Conservation (phyloP, 2,329 filamentous ascomycete genomes). For the Parastagonospora avenae region DNA sequence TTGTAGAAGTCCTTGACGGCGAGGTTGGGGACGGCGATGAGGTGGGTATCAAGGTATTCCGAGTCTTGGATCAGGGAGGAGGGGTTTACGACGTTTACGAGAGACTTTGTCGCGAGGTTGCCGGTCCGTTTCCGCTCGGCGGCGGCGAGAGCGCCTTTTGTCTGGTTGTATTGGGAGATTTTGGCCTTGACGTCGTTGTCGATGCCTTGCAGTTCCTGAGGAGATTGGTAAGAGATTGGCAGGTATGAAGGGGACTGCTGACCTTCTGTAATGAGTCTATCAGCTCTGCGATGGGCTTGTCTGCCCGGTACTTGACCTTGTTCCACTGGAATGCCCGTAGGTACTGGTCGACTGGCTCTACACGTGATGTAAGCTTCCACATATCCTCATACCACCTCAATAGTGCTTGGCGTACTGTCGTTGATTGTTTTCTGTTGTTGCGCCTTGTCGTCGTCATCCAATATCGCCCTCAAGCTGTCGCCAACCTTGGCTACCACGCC, state of each 20-base stretch:
- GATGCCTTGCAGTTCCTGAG: slow-evolving; percentile 82
- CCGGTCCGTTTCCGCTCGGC: slow-evolving; percentile 90
- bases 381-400: background rate
- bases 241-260: slow-evolving; percentile 1
- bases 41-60: slow-evolving; percentile 95
- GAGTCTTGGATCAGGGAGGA: slow-evolving; percentile 77
- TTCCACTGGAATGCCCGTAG: slow-evolving; percentile 92
- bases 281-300: slow-evolving; percentile 86
- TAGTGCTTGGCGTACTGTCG: slow-evolving; percentile 66
- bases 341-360: slow-evolving; percentile 96
- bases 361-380: slow-evolving; percentile 9
- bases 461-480: slow-evolving; percentile 80
- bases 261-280: slow-evolving; percentile 90
- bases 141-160: slow-evolving; percentile 81
- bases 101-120: slow-evolving; percentile 91
- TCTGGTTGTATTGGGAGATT: slow-evolving; percentile 89
- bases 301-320: slow-evolving; percentile 93
- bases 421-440: slow-evolving; percentile 91
- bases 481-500: slow-evolving; percentile 85
- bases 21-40: slow-evolving; percentile 83
- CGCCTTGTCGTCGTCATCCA: slow-evolving; percentile 82
- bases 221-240: background rate
- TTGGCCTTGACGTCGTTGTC: slow-evolving; percentile 97
- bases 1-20: slow-evolving; percentile 86
- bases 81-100: slow-evolving; percentile 86